A percentile compares a stretch with the other conserved stretches of the same genome.
Conservation (phyloP, 2,329 filamentous ascomycete genomes). For the Mycogone perniciosa region DNA sequence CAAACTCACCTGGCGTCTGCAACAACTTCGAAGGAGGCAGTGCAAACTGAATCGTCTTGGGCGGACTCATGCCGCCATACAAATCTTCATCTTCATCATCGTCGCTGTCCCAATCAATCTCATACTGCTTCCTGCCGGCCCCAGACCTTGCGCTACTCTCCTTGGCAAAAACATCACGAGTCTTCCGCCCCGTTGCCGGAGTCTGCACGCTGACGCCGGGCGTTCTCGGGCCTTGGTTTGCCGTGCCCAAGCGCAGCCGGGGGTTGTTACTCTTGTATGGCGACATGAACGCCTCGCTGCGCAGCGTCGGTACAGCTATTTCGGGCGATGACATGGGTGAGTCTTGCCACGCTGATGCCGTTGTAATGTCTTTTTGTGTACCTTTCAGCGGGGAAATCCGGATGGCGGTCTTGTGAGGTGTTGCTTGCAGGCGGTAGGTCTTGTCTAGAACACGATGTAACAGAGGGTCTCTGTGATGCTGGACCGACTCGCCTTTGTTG, state of each 20-base stretch:
- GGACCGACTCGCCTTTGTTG: constrained; percentile 29
- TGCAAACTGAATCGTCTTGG: constrained; percentile 87
- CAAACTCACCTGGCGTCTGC: constrained; percentile 65
- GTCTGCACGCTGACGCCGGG: constrained; percentile 85
- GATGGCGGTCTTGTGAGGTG: constrained; percentile 59
- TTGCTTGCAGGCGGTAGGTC: constrained; percentile 89
- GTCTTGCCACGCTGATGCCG: constrained; percentile 40
- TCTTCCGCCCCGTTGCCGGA: constrained; percentile 47
- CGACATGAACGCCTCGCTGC: constrained; percentile 79
- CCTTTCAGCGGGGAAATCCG: constrained; percentile 42
- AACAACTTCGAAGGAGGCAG: constrained; percentile 69
- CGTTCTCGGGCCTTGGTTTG: constrained; percentile 52
- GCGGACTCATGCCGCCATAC: constrained; percentile 74
- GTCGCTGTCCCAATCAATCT: constrained; percentile 70
- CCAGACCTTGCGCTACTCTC: constrained; percentile 16
- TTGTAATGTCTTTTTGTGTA: constrained; percentile 17
- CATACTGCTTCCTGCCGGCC: constrained; percentile 36
- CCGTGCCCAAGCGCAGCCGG: constrained; percentile 36
- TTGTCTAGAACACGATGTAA: constrained; percentile 92
- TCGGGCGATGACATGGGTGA: constrained; percentile 68
- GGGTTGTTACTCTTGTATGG: constrained; percentile 49
- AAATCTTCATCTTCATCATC: constrained; percentile 57
- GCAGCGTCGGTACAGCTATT: constrained; percentile 72
- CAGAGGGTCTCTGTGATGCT: constrained; percentile 60
- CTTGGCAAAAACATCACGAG: constrained; percentile 42